A percentile compares a stretch with the other conserved stretches of the same genome.
Conservation (phyloP, 2,329 filamentous ascomycete genomes). For the Stachybotrys echinatus region DNA sequence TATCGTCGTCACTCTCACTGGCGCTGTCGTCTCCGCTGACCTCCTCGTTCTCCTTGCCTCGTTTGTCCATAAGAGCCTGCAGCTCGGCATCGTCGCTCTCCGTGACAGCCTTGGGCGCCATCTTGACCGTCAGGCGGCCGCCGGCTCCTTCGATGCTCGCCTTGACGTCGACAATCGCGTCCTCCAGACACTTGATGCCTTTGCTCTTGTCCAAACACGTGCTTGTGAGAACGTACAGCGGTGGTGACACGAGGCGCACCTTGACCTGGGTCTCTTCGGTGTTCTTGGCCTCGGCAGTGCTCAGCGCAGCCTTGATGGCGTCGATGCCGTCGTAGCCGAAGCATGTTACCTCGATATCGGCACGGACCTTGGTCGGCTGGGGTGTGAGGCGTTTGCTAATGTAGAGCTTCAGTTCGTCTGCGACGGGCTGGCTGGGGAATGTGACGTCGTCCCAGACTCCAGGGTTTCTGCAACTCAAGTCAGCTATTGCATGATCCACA, state of each 20-base stretch:
- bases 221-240: slow-evolving; percentile 91
- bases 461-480: slow-evolving; percentile 65
- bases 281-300: slow-evolving; percentile 88
- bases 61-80: slow-evolving; percentile 98
- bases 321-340: slow-evolving; percentile 98
- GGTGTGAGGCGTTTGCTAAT: slow-evolving; percentile 96
- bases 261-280: slow-evolving; percentile 92
- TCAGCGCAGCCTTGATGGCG: slow-evolving; percentile 88
- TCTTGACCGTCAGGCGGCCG: slow-evolving; percentile 84
- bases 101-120: slow-evolving; percentile 98
- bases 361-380: slow-evolving; percentile 97
- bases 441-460: slow-evolving; percentile 92
- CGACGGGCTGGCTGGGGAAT: slow-evolving; percentile 80
- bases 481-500: background rate
- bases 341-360: slow-evolving; percentile 94
- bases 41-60: slow-evolving; percentile 94
- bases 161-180: slow-evolving; percentile 83
- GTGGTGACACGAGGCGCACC: slow-evolving; percentile 96
- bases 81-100: slow-evolving; percentile 97
- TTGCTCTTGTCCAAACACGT: slow-evolving; percentile 90
- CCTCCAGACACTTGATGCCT: slow-evolving; percentile 79
- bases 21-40: slow-evolving; percentile 96
- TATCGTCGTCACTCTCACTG: slow-evolving; percentile 89
- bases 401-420: slow-evolving; percentile 87
- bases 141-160: slow-evolving; percentile 72